Evolutionary conservation across 805 yeast genomes (phyloP), one percentile per base, ranked within the genome.

Genomic region (Cyberlindnera euphorbiiphila): DNA sequence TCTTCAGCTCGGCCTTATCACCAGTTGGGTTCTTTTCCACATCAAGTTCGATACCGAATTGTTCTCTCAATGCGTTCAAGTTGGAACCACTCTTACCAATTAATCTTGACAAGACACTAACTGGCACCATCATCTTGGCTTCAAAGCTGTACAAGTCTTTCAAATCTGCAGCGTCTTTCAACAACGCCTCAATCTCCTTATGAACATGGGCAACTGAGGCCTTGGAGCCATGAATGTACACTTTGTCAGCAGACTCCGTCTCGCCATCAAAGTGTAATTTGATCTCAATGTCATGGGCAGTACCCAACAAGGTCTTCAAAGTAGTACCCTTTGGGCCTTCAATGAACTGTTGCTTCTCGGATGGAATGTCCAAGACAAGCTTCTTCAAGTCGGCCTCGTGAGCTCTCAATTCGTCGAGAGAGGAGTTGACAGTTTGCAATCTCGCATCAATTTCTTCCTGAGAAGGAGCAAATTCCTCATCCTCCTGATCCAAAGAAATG

Each of bases 51-150:
- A 85, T 86, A 32, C 80, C 86, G 52, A 69, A 86, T 53, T 84
- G 82, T 9, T 83, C 85, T 46, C 83, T 72, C 43, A 87, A 60
- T 34, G 74, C 66, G 49, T 76, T 74, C 55, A 93, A 64, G 56
- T 78, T 77, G 29, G 85, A 65, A 39, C 99, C 98, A 43, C 77
- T 84, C 57, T 82, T 84, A 49, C 99, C 99, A 60, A 93, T 87
- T 37, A 94, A 69, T 62, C 93, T 79, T 20, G 93, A 73, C 42
- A 91, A 66, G 32, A 78, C 74, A 35, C 69, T 64, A 3, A 78
- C 61, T 45, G 96, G 94, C 56, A 87, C 78, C 21, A 67, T 69
- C 36, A 81, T 56, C 26, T 64, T 61, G 14, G 74, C 64, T 32
- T 41, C 55, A 49, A 64, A 71, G 29, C 69, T 65, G 39, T 67